Percentiles rank a stretch among this genome's conserved stretches.
These are phyloP conservation scores for Pholiota conissans DNA, from an alignment of 768 basidiomycete species.

Conservation along the genomic window DNA sequence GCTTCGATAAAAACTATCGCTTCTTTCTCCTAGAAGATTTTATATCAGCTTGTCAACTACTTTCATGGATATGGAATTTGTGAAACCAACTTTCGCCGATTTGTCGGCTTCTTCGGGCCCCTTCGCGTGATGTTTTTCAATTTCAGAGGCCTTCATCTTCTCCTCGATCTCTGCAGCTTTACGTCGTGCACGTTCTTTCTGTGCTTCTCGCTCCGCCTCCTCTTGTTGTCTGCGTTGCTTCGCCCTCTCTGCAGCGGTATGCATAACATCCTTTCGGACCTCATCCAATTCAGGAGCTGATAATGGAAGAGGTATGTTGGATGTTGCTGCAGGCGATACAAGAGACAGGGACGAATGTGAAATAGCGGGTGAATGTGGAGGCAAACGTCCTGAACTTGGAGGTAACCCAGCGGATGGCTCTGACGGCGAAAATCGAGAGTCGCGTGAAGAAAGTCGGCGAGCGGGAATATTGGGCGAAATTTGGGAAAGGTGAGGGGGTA, in stretches of 20 bases:
- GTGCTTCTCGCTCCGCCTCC: slow-evolving; percentile 79
- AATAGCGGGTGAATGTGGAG: slow-evolving; percentile 44
- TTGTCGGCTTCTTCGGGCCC: slow-evolving; percentile 17
- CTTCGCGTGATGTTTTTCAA: slow-evolving; percentile 31
- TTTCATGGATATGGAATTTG: not conserved
- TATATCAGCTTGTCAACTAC: not conserved
- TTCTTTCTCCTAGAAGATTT: slow-evolving; percentile 30
- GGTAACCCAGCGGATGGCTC: slow-evolving; percentile 31
- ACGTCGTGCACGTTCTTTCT: slow-evolving; percentile 74
- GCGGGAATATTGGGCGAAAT: slow-evolving; percentile 27
- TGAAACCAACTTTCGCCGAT: slow-evolving; percentile 9
- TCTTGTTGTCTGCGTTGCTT: slow-evolving; percentile 78
- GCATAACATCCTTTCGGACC: slow-evolving; percentile 77
- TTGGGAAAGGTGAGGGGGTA: slow-evolving; percentile 58
- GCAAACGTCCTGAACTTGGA: slow-evolving; percentile 26
- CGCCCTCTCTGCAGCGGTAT: slow-evolving; percentile 80
- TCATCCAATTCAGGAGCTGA: slow-evolving; percentile 56
- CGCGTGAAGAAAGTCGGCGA: slow-evolving; percentile 44
- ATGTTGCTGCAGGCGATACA: slow-evolving; percentile 33
- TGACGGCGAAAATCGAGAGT: slow-evolving; percentile 36
- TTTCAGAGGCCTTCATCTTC: slow-evolving; percentile 50
- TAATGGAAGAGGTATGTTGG: slow-evolving; percentile 31
- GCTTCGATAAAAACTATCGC: slow-evolving; percentile 48
- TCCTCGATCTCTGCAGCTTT: slow-evolving; percentile 81
- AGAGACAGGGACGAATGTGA: slow-evolving; percentile 40